These are phyloP conservation scores for Quercus wislizeni DNA, from an alignment of 306 rosid genomes.

Conservation along the genomic window DNA sequence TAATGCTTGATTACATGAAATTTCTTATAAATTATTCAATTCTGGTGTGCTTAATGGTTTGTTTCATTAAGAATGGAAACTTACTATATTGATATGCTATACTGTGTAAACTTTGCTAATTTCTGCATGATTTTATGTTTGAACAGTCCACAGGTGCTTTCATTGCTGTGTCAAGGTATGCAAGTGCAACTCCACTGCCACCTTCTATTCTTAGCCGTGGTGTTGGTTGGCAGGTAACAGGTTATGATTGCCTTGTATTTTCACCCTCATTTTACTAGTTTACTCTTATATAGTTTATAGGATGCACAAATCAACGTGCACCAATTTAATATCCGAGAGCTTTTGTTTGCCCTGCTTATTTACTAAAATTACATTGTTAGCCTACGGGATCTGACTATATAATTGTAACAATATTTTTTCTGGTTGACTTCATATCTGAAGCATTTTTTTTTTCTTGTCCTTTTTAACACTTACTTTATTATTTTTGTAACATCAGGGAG, in stretches of 20 bases:
- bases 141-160: slow-evolving; percentile 86
- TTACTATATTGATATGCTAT: background rate
- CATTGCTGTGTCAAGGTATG: slow-evolving; percentile 82
- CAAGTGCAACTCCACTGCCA: slow-evolving; percentile 92
- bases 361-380: background rate
- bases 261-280: background rate
- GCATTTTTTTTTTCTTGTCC: background rate
- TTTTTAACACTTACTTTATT: background rate
- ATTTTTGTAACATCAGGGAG: slow-evolving; percentile 58
- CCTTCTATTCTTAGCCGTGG: slow-evolving; percentile 95
- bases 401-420: background rate
- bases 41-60: background rate
- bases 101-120: background rate
- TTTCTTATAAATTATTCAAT: background rate
- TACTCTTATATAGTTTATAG: background rate
- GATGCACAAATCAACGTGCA: background rate
- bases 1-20: background rate
- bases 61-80: background rate
- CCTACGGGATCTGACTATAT: background rate
- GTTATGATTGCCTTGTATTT: background rate
- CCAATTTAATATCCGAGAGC: background rate
- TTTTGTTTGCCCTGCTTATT: background rate
- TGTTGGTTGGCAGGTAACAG: slow-evolving; percentile 92
- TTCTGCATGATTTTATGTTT: slow-evolving; percentile 9
- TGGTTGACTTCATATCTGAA: background rate